Base-by-base conservation (phyloP, 495 filamentous ascomycete species). In the Staphylotrichum tortipilum region DNA sequence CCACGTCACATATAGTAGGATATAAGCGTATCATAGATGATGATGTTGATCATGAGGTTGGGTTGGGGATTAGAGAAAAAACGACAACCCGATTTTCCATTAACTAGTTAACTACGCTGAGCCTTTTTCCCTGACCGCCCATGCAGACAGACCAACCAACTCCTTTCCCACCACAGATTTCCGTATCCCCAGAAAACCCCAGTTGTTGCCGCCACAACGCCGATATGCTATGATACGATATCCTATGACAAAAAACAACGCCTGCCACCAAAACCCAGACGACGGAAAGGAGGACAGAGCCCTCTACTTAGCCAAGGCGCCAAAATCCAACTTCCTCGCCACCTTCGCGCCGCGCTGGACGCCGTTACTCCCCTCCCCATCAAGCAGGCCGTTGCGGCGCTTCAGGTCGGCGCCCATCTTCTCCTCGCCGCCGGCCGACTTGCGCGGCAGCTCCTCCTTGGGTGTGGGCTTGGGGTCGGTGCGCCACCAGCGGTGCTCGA, bases 281-380 rank as follows among this genome's bases (percentile, higher is more conserved):
- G n/a, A n/a, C n/a, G n/a, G 2, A 8, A 17, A 22, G 7, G 9
- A 18, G 14, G 15, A 10, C 4, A 15, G 12, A 3, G 6, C 15
- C 9, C 19, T 15, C 42, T 70, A 80, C 67, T 74, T 80, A 59
- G 69, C 66, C 14, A 66, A 72, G n/a, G n/a, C n/a, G 4, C 79
- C 77, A 73, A 97, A 98, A 66, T 96, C 85, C 57, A 98, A 65
- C 64, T 85, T 92, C 55, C 90, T 78, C 28, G 94, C 89, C 22
- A 95, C 86, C 59, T 85, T 87, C 33, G 55, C 79, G 65, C 66
- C 75, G 71, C 58, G 78, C 3, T 35, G 19, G 10, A 10, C 26
- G 26, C 10, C n/a, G 3, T 47, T 68, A 18, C 18, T 33, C 9
- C 34, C 66, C 11, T 78, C 75, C 21, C 83, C 79, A 17, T 87